phyloP scores from a whole-genome alignment of 345 rosid species.

The Camelina laxa region DNA sequence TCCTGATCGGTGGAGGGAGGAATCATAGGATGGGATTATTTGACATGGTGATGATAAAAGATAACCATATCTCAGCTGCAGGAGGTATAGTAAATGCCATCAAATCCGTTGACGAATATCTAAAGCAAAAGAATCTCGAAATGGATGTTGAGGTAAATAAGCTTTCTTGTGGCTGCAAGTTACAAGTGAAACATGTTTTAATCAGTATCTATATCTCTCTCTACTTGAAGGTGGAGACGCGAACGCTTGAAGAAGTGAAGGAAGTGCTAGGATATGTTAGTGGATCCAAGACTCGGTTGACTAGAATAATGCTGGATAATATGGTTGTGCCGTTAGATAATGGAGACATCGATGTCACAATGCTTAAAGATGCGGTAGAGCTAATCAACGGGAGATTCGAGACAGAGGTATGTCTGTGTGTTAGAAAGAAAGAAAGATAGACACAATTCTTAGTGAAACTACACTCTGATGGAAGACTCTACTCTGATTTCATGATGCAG shows the following conservation, averaged over 20 bases:
- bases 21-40: constrained; percentile 96
- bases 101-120: constrained; percentile 71
- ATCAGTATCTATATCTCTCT: background rate
- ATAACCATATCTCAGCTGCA: constrained; percentile 95
- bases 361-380: constrained; percentile 82
- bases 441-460: background rate
- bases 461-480: background rate
- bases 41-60: constrained; percentile 98
- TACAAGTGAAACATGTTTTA: background rate
- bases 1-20: constrained; percentile 91
- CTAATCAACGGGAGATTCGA: constrained; percentile 75
- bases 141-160: constrained; percentile 89
- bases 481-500: constrained; percentile 45
- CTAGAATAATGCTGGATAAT: constrained; percentile 93
- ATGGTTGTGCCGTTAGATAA: constrained; percentile 87
- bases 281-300: constrained; percentile 60
- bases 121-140: constrained; percentile 66
- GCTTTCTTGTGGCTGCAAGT: background rate
- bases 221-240: constrained; percentile 73
- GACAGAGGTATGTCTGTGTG: constrained; percentile 69
- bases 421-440: constrained; percentile 7
- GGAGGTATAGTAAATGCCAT: constrained; percentile 82
- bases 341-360: constrained; percentile 83
- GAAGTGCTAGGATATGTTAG: constrained; percentile 69
- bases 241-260: constrained; percentile 83